Conservation (phyloP, 495 filamentous ascomycete species). For the Aspergillus panamensis region DNA sequence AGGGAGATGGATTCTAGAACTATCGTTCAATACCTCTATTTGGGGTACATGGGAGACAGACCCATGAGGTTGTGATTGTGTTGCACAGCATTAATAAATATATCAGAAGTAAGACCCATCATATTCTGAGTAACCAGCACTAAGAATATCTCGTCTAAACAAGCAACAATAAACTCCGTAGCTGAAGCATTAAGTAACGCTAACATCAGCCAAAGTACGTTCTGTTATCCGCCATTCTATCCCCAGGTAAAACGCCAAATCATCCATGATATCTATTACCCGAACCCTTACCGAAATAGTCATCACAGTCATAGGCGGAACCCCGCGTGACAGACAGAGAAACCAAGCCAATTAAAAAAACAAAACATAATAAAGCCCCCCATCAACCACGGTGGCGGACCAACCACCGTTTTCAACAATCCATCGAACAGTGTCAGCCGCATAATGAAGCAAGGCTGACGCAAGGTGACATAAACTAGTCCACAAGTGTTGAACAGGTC, state of each 20-base stretch:
- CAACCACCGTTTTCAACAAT: background rate
- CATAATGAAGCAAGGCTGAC: constrained; percentile 6
- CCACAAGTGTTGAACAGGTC: background rate
- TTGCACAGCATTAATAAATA: background rate
- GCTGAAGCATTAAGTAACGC: background rate
- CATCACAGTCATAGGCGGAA: constrained; percentile 1
- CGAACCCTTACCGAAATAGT: background rate
- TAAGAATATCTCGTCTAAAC: background rate
- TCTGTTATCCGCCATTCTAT: background rate
- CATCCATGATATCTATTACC: background rate
- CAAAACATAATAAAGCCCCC: constrained; percentile 7
- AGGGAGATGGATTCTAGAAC: no score
- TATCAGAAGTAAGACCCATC: background rate
- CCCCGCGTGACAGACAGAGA: constrained; percentile 1
- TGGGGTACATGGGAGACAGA: no score
- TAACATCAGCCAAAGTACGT: background rate
- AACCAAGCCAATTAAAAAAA: constrained; percentile 1
- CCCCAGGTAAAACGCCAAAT: background rate
- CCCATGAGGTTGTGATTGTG: background rate
- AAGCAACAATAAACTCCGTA: background rate
- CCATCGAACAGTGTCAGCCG: constrained; percentile 13
- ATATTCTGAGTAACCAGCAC: no score
- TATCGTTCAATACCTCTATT: no score
- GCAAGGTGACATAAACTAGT: background rate
- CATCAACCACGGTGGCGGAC: background rate